Base-by-base conservation (phyloP, 139 green algal genomes). In the Coelastrella sp. region DNA sequence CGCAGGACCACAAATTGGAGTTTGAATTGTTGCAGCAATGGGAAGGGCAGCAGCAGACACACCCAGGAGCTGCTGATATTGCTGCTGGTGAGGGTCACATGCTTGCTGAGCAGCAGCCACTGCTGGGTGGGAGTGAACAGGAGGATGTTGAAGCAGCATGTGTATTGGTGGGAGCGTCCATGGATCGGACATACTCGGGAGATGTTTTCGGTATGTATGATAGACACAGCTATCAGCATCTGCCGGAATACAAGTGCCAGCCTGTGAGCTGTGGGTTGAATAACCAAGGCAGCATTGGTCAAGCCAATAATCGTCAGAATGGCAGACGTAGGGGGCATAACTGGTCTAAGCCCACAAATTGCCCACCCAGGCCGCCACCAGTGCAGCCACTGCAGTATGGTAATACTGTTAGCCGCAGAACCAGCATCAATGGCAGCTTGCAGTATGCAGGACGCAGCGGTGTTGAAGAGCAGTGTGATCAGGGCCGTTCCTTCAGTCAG, bases 131-230 rank as follows among this genome's bases (percentile, higher is more conserved):
- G 51, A 82, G 75, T n/a, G 75, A 82, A 3, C 75, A 21, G 25
- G 75, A 82, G 53, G 75, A 82, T 53, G 21, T 82, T 3, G 75
- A 82, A 38, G 75, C 75, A 71, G 75, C 75, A 19, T 82, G 75
- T 19, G 75, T 82, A 34, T 40, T 82, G 75, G 53, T 82, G 7
- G 75, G 75, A 15, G 75, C 75, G 13, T 81, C 73, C 19, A 82
- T 82, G 75, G 75, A 53, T 53, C 13, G 75, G 21, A 23, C 75
- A 0, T 53, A 82, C 75, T 82, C 75, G 53, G 75, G 34, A n/a
- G 75, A 82, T 35, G 9, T 82, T 51, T 82, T 59, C 48, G 35
- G 73, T 37, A 41, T 8, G 11, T 43, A 63, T 21, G 40, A 37
- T 13, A 34, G 8, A 53, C 48, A 71, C 51, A 32, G 45, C 53